Base-by-base conservation (phyloP, 345 rosid species). In the Euphorbia lathyris region DNA sequence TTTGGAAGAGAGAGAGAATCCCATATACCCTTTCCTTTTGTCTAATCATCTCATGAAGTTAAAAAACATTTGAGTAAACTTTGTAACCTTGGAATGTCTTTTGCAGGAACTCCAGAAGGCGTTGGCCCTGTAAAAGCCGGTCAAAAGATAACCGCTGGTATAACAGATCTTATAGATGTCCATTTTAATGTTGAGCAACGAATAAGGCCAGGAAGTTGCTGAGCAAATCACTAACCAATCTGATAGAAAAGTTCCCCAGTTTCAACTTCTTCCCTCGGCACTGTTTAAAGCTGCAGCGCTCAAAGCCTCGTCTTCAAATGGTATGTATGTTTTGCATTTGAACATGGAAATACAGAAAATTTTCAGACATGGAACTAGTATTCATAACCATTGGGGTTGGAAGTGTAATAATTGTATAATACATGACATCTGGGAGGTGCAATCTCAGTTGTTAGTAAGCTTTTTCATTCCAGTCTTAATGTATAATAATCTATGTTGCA, bases 41-140 rank as follows among this genome's bases (percentile, higher is more conserved):
- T 3, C 8, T 55, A 23, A 22, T 53, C 3, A 2, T 53, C 13
- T 9, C 3, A 53, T 9, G 58, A 20, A 14, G 7, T 16, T 50
- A 5, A 64, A 34, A 34, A n/a, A 56, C 1, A 52, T 8, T 73
- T 58, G 61, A 38, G 25, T 76, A 14, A 20, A 30, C n/a, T 29
- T 16, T 78, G 32, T 9, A 30, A 40, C 63, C 19, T 70, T 58
- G 56, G 6, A 12, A 27, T 52, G 19, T 52, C 22, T 47, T 29
- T 74, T 76, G 78, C 81, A 94, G 98, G 98, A 70, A 91, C 98
- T 72, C 98, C 97, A 36, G 78, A 81, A 77, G 97, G 98, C 63
- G 93, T 86, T 75, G 97, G 97, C 74, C 96, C 98, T 7, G 96
- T 88, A 19, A 90, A 88, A 79, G 82, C 78, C 20, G 98, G 97